Evolutionary conservation across 2,329 filamentous ascomycete genomes (phyloP).

Genomic region (Pyrenochaeta sp.): DNA sequence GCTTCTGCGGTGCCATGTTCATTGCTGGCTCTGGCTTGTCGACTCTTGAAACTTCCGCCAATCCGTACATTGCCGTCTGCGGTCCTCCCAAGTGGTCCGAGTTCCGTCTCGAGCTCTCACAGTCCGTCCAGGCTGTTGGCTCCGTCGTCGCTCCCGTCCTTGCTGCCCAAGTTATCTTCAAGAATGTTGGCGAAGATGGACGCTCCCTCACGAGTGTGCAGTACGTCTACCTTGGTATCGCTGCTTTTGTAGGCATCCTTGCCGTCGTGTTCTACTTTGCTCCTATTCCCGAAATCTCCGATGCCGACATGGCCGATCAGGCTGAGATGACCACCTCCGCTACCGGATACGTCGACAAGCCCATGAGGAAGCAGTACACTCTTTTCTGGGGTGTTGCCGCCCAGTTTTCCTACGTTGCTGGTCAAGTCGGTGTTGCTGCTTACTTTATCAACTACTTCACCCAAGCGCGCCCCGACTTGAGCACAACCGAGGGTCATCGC

Average conservation of each 20-base stretch:
- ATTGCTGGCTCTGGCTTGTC: slow-evolving; percentile 77
- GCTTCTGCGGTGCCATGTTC: slow-evolving; percentile 76
- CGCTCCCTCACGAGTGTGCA: slow-evolving; percentile 73
- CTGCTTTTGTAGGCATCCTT: slow-evolving; percentile 73
- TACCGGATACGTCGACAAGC: slow-evolving; percentile 65
- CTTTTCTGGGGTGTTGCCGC: slow-evolving; percentile 47
- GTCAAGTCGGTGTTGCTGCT: slow-evolving; percentile 64
- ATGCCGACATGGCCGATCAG: slow-evolving; percentile 66
- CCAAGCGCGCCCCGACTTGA: slow-evolving; percentile 43
- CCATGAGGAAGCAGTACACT: slow-evolving; percentile 68
- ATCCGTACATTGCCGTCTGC: slow-evolving; percentile 73
- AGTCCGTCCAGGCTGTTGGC: slow-evolving; percentile 80
- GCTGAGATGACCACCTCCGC: slow-evolving; percentile 48
- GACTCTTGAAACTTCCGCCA: slow-evolving; percentile 79
- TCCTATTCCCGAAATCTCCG: slow-evolving; percentile 74
- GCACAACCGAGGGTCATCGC: slow-evolving; percentile 34
- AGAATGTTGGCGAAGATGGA: slow-evolving; percentile 64
- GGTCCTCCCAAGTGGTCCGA: slow-evolving; percentile 79
- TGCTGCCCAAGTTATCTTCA: slow-evolving; percentile 78
- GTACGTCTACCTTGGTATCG: slow-evolving; percentile 84
- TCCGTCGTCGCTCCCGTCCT: slow-evolving; percentile 77
- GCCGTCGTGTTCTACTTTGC: slow-evolving; percentile 73
- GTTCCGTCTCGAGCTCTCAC: slow-evolving; percentile 78
- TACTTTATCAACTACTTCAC: slow-evolving; percentile 53
- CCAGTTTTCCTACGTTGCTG: slow-evolving; percentile 65